Evolutionary conservation across 176 grass and related monocot species (phyloP).

Genomic region (Tillandsia fasciculata): DNA sequence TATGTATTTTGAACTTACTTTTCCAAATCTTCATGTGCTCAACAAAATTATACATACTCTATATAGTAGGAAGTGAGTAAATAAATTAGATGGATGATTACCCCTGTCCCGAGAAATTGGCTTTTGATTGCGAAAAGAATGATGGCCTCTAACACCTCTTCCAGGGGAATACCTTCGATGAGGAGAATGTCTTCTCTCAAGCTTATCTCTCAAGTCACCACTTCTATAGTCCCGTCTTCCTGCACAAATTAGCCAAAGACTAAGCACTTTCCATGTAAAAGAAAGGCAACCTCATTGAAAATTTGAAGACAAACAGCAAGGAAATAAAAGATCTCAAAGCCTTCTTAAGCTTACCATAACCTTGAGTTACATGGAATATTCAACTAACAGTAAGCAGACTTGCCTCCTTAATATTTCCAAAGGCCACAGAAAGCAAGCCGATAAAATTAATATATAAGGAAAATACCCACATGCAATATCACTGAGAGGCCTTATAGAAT

Average conservation of each 20-base stretch:
- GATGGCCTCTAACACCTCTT: slow-evolving; percentile 50
- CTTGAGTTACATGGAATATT: slow-evolving; percentile 51
- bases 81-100: slow-evolving; percentile 21
- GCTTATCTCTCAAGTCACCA: slow-evolving; percentile 53
- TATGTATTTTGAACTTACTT: slow-evolving; percentile 1
- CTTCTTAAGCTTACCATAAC: slow-evolving; percentile 58
- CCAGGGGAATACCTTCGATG: slow-evolving; percentile 49
- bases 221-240: slow-evolving; percentile 53
- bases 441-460: slow-evolving; percentile 40
- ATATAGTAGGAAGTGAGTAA: not conserved
- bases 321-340: slow-evolving; percentile 34
- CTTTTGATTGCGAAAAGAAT: slow-evolving; percentile 36
- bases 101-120: slow-evolving; percentile 50
- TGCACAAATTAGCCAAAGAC: slow-evolving; percentile 22
- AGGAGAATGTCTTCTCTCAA: slow-evolving; percentile 69
- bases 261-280: slow-evolving; percentile 1
- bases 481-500: slow-evolving; percentile 34
- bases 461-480: slow-evolving; percentile 31
- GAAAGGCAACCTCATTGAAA: slow-evolving; percentile 1
- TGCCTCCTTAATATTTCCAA: slow-evolving; percentile 40
- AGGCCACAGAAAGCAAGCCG: slow-evolving; percentile 36
- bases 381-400: slow-evolving; percentile 46
- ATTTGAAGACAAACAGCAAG: slow-evolving; percentile 20
- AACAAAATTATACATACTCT: not conserved
- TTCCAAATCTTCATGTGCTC: not conserved